Base-by-base conservation (phyloP, 176 grass and related monocot genomes). In the Tillandsia leiboldiana region DNA sequence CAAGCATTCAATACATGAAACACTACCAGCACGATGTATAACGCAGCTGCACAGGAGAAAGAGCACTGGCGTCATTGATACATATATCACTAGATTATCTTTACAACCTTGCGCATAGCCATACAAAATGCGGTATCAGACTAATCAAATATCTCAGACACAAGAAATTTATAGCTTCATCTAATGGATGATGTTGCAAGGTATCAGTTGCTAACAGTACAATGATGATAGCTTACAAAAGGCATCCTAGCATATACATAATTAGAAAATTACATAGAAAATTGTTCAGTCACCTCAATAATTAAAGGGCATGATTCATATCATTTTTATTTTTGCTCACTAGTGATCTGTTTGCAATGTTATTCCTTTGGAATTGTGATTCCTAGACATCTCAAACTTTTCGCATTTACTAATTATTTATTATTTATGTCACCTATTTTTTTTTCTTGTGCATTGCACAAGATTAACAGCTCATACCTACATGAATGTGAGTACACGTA, bases 1-100 rank as follows among this genome's bases (percentile, higher is more conserved):
- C 49, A 23, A 67, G 69, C 69, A 51, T 26, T 51, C 71, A 11
- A 75, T 50, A 24, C 51, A 71, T 51, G 63, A 80, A 74, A 73
- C n/a, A 65, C 48, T 62, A 65, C 66, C 18, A 10, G 52, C 47
- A 22, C 11, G 24, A 78, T 18, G 66, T 10, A 70, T 71, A 68
- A 33, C 28, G 51, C 28, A 14, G 48, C 50, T 58, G 58, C 62
- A 47, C 10, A 50, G 69, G 51, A 71, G 50, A 71, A 54, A 53
- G 4, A 47, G 24, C 23, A 71, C 51, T 71, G 50, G 50, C 51
- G 12, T 71, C 69, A 63, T 61, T 63, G 57, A 13, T 49, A 17
- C n/a, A 67, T n/a, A 67, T 47, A 59, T 63, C 13, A 47, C 18
- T 14, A 50, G 26, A 75, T 18, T 22, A 63, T 72, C 59, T 70